phyloP scores from a whole-genome alignment of 768 basidiomycete species.

The Mycena leptocephala region DNA sequence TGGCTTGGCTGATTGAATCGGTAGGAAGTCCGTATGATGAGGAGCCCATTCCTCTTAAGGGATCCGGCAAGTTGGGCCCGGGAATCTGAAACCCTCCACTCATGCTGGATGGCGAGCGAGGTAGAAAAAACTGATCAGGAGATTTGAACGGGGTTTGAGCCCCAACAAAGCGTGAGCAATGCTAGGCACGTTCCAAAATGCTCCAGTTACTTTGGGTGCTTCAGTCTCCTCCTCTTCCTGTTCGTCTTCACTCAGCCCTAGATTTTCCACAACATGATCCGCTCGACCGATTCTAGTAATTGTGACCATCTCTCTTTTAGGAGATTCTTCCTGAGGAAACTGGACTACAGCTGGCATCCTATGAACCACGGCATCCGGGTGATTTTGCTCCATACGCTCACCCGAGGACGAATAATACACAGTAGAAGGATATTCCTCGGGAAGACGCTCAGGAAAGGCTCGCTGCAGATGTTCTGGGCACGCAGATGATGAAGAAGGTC shows the following conservation, averaged over 20 bases:
- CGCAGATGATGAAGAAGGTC: background rate
- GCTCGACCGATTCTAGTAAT: no score
- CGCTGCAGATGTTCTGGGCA: background rate
- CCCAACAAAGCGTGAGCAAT: no score
- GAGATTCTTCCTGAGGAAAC: background rate
- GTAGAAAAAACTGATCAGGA: background rate
- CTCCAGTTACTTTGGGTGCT: no score
- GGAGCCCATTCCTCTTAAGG: background rate
- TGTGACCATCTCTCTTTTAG: no score
- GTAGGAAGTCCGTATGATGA: background rate
- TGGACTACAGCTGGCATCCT: background rate
- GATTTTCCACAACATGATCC: no score
- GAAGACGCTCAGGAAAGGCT: background rate
- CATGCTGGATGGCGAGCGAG: background rate
- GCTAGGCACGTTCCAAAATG: no score
- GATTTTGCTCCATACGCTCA: background rate
- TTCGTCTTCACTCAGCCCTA: no score
- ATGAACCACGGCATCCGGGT: no score
- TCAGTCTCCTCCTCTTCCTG: no score
- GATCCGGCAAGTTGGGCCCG: no score
- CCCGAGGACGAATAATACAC: background rate
- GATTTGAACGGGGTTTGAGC: no score
- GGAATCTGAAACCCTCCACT: background rate
- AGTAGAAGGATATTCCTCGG: background rate
- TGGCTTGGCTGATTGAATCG: background rate